Evolutionary conservation across 768 basidiomycete genomes (phyloP).

Genomic region (Boletus vermiculosoides): DNA sequence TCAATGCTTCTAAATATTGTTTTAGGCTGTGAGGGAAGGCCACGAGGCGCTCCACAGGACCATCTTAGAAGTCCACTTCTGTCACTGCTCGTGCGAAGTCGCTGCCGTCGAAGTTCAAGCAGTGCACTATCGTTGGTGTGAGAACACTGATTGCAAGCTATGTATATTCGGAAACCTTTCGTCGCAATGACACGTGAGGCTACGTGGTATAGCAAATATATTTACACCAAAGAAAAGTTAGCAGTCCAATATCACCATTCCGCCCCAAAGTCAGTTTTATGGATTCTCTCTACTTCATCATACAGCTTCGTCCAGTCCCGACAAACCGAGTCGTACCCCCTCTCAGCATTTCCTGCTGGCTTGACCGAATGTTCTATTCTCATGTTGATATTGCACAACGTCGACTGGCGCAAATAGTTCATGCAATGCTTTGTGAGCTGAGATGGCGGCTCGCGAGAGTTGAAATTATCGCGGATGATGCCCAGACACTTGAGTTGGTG

Average conservation of each 20-base stretch:
- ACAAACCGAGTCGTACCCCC: slow-evolving; percentile 12
- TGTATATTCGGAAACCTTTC: no score
- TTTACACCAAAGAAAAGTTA: background rate
- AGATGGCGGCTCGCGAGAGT: background rate
- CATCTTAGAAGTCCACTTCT: background rate
- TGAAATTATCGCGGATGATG: slow-evolving; percentile 5
- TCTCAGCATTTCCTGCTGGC: slow-evolving; percentile 4
- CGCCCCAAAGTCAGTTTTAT: background rate
- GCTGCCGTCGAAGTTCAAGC: background rate
- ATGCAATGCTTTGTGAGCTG: background rate
- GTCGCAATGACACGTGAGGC: background rate
- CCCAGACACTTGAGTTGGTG: slow-evolving; percentile 14
- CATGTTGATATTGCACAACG: slow-evolving; percentile 13
- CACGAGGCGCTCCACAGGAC: background rate
- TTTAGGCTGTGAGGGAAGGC: background rate
- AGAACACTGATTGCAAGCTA: background rate
- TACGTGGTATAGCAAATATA: background rate
- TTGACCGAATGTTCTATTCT: slow-evolving; percentile 11
- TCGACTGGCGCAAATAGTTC: slow-evolving; percentile 1
- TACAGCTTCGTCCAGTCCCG: slow-evolving; percentile 12
- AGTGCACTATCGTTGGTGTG: background rate
- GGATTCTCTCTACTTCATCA: slow-evolving; percentile 10
- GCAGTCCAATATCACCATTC: background rate
- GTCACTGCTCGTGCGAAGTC: background rate
- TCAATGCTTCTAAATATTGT: background rate